Evolutionary conservation across 176 grass and related monocot species (phyloP).

Genomic region (Stipa capillata): DNA sequence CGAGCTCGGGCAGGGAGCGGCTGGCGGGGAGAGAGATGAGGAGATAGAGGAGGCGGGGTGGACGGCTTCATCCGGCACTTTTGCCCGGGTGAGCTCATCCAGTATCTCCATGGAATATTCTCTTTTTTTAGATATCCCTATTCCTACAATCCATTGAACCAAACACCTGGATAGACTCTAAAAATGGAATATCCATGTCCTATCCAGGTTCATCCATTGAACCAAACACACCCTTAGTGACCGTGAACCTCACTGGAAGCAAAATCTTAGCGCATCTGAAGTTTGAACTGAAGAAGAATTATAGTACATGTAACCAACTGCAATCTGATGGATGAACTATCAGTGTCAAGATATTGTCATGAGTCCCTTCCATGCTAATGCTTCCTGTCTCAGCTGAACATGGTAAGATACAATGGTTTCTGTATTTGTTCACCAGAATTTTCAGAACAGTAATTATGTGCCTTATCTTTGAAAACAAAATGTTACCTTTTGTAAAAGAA

Average conservation of each 20-base stretch:
- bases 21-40: no score
- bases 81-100: no score
- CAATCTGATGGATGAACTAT: conserved; percentile 9
- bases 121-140: no score
- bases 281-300: neutral
- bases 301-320: neutral
- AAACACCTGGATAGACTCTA: no score
- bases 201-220: no score
- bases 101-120: no score
- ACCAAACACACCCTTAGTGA: no score
- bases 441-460: neutral
- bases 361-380: neutral
- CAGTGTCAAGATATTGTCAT: neutral
- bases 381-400: neutral
- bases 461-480: neutral
- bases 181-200: no score
- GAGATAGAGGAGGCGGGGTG: no score
- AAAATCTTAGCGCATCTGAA: neutral
- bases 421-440: neutral
- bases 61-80: no score
- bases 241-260: conserved; percentile 20
- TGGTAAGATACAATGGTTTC: neutral
- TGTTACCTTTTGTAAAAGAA: neutral
- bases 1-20: no score
- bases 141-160: no score